Conservation (phyloP, 345 rosid species). For the Xanthoceras sorbifolium region DNA sequence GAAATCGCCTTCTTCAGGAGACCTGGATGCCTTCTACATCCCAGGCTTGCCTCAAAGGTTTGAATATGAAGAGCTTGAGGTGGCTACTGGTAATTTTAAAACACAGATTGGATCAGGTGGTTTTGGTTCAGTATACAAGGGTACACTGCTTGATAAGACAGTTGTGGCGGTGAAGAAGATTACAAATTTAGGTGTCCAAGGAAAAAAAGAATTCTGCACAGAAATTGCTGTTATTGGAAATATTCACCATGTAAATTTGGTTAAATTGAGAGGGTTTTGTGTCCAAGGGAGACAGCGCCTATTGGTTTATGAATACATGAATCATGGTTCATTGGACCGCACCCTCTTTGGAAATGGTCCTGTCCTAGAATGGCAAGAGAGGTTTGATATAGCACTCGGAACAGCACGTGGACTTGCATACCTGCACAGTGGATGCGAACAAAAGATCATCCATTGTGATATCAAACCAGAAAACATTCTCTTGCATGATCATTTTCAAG, state of each 20-base stretch:
- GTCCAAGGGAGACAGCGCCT: conserved; percentile 61
- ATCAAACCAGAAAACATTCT: conserved; percentile 80
- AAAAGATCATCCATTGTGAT: conserved; percentile 71
- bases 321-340: conserved; percentile 63
- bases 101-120: conserved; percentile 74
- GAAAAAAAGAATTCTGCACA: conserved; percentile 72
- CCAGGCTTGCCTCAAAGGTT: conserved; percentile 74
- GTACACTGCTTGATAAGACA: conserved; percentile 49
- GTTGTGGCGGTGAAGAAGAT: conserved; percentile 75
- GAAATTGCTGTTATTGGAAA: conserved; percentile 77
- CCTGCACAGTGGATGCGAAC: conserved; percentile 71
- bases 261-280: conserved; percentile 78
- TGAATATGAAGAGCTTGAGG: conserved; percentile 57
- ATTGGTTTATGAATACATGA: conserved; percentile 77
- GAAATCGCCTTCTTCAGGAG: conserved; percentile 52
- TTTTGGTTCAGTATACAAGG: conserved; percentile 71
- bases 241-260: conserved; percentile 73
- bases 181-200: conserved; percentile 56
- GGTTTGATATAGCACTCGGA: conserved; percentile 68
- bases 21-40: conserved; percentile 66
- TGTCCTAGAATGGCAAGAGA: conserved; percentile 72
- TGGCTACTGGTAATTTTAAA: conserved; percentile 64
- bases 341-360: conserved; percentile 54
- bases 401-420: conserved; percentile 80
- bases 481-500: conserved; percentile 61